A percentile compares a stretch with the other conserved stretches of the same genome.
Evolutionary conservation across 108 stramenopile species (phyloP).

Genomic region (Phaeodactylum tricornutum): DNA sequence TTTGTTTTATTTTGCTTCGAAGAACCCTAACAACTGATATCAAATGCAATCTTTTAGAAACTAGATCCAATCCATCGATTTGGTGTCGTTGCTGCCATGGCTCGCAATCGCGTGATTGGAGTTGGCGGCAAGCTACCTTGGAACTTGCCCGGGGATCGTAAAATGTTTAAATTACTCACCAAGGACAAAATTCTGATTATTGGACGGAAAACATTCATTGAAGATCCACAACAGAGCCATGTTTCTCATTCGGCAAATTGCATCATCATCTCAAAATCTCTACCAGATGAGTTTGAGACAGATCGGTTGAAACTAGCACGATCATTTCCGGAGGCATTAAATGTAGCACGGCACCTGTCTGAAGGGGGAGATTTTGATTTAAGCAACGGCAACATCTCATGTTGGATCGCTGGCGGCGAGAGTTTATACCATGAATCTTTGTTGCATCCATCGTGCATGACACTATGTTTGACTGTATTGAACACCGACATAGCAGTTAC

Average conservation of each 20-base stretch:
- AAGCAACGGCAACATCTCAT: conserved; percentile 21
- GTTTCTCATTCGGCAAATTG: conserved; percentile 32
- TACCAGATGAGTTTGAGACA: neutral
- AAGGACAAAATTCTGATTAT: conserved; percentile 46
- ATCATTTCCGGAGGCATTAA: conserved; percentile 59
- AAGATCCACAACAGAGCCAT: conserved; percentile 30
- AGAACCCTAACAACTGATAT: neutral
- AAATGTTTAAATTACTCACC: conserved; percentile 46
- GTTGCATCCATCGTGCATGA: conserved; percentile 23
- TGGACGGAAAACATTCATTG: conserved; percentile 53
- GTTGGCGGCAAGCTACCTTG: conserved; percentile 64
- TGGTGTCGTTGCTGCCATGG: conserved; percentile 69
- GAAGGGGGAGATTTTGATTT: neutral
- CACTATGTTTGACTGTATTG: conserved; percentile 50
- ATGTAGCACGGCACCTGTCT: conserved; percentile 25
- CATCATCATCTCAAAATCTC: conserved; percentile 46
- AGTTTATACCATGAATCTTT: conserved; percentile 55
- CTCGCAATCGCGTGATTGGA: conserved; percentile 52
- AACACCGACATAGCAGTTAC: neutral
- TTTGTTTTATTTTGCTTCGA: neutral
- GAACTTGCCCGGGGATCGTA: conserved; percentile 48
- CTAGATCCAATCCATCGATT: conserved; percentile 17
- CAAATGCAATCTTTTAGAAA: conserved; percentile 3
- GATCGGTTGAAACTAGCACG: conserved; percentile 18
- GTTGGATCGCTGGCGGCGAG: conserved; percentile 80